phyloP scores from a whole-genome alignment of 768 basidiomycete species.

The Cystobasidiopsis lactophilus region DNA sequence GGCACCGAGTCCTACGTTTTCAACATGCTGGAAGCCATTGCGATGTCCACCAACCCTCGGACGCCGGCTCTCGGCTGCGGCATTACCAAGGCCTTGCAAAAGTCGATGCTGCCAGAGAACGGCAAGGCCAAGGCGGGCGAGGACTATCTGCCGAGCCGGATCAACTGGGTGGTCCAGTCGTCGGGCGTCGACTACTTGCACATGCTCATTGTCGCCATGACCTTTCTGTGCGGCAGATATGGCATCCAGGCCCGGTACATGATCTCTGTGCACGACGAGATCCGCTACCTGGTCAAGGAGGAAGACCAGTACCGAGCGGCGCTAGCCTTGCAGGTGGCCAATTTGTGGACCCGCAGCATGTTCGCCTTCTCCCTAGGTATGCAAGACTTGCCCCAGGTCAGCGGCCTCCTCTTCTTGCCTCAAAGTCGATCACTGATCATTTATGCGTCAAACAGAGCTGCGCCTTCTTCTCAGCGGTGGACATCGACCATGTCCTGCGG shows the following conservation, averaged over 20 bases:
- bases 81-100: conserved; percentile 77
- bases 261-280: conserved; percentile 89
- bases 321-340: conserved; percentile 79
- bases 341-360: conserved; percentile 77
- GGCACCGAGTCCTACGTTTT: conserved; percentile 91
- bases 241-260: conserved; percentile 75
- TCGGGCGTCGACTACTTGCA: conserved; percentile 97
- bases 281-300: conserved; percentile 76
- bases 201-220: conserved; percentile 84
- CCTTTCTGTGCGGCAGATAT: conserved; percentile 51
- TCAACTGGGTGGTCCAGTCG: conserved; percentile 99
- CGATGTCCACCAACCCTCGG: conserved; percentile 57
- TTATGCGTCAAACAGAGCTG: conserved; percentile 23
- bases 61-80: conserved; percentile 89
- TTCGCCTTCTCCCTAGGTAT: conserved; percentile 86
- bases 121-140: conserved; percentile 30
- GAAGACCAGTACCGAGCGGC: conserved; percentile 75
- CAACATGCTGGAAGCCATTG: conserved; percentile 93
- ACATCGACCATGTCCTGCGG: conserved; percentile 67
- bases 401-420: too few species aligned
- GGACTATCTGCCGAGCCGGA: conserved; percentile 84
- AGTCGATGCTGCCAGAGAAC: conserved; percentile 52
- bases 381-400: conserved; percentile 83
- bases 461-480: conserved; percentile 92
- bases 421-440: neutral